phyloP scores from a whole-genome alignment of 768 basidiomycete species.

The Coprinopsis cinerea region DNA sequence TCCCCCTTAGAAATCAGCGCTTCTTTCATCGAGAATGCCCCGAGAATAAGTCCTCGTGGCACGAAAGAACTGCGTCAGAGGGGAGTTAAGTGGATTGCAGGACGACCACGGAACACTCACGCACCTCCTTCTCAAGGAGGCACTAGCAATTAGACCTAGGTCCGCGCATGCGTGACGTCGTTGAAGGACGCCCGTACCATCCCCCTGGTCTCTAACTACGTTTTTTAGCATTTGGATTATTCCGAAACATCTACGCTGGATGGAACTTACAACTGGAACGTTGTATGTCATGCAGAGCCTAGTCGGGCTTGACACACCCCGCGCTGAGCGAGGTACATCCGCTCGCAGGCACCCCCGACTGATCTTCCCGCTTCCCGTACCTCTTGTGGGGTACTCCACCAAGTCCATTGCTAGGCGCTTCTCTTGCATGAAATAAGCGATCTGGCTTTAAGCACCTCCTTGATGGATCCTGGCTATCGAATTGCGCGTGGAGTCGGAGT shows the following conservation, averaged over 20 bases:
- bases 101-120: too few relatives aligned
- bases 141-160: background rate
- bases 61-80: background rate
- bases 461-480: constrained; percentile 1
- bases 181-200: background rate
- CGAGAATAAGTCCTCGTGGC: constrained; percentile 1
- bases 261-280: background rate
- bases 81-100: background rate
- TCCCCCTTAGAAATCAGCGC: background rate
- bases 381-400: background rate
- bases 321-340: background rate
- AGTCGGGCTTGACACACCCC: too few relatives aligned
- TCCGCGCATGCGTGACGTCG: background rate
- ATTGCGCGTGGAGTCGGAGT: background rate
- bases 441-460: background rate
- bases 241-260: background rate
- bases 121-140: too few relatives aligned
- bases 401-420: background rate
- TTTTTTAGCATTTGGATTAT: background rate
- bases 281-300: too few relatives aligned
- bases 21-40: constrained; percentile 10
- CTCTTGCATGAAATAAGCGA: background rate
- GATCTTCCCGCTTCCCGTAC: too few relatives aligned
- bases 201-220: background rate
- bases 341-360: background rate